phyloP scores from a whole-genome alignment of 495 filamentous ascomycete genomes.

The Astrocystis sublimbata region DNA sequence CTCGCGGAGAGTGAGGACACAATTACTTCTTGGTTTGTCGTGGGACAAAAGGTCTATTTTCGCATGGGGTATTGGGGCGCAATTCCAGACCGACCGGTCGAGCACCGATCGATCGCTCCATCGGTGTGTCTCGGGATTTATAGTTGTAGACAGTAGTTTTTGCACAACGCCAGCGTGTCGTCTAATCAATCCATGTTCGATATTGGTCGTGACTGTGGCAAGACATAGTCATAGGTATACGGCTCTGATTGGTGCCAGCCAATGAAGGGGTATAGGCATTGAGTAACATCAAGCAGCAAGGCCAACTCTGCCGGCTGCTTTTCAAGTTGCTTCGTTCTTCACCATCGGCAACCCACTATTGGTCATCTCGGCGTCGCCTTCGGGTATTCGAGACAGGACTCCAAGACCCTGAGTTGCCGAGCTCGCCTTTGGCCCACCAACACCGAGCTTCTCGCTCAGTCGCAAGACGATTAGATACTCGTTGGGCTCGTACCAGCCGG shows the following conservation, averaged over 20 bases:
- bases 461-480: constrained; percentile 83
- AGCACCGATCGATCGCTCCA: too few species aligned
- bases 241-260: neutral
- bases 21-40: constrained; percentile 16
- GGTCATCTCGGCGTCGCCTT: constrained; percentile 57
- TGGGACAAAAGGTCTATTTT: constrained; percentile 16
- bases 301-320: constrained; percentile 11
- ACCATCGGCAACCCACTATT: constrained; percentile 41
- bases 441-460: constrained; percentile 81
- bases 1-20: neutral
- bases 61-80: constrained; percentile 1
- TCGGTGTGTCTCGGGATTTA: constrained; percentile 1
- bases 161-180: neutral
- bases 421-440: constrained; percentile 49
- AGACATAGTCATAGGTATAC: neutral
- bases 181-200: neutral
- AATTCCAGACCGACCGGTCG: neutral
- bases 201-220: constrained; percentile 6
- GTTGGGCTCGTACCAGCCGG: constrained; percentile 71
- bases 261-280: neutral
- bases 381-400: constrained; percentile 67
- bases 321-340: constrained; percentile 53
- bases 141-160: neutral
- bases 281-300: neutral
- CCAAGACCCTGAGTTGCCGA: constrained; percentile 57